Base-by-base conservation (phyloP, 257 asterid genomes). In the Rauvolfia tetraphylla region DNA sequence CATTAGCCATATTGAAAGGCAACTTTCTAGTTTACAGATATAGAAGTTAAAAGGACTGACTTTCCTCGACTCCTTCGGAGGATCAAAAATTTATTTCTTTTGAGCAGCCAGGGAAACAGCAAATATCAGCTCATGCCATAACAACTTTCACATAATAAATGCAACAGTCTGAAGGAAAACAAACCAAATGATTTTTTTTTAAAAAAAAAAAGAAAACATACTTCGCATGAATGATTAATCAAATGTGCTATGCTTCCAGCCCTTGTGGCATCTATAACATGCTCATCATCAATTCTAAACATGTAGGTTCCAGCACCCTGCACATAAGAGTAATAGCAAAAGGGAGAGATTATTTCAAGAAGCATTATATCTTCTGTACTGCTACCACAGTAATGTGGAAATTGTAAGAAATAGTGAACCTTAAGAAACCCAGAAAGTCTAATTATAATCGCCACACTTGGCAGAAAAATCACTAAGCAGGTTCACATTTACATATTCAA, bases 231-330 rank as follows among this genome's bases (percentile, higher is more conserved):
- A 86, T 95, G 99, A 84, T 95, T 95, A 75, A 95, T 93, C 91
- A 95, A 84, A 81, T 95, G 97, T 34, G 98, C 99, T 51, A 93
- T 95, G 86, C 99, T 90, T 79, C 99, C 99, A 0, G 97, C 97
- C 81, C 90, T 89, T 84, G 99, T 95, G 77, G 99, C 99, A 84
- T 95, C 99, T 75, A 93, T 86, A 39, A 95, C 99, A 75, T 92
- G 95, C 67, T 88, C 88, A 78, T 93, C 98, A 82, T 91, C 96
- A 76, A 95, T 86, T 68, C 98, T 88, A 69, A 95, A 95, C 99
- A 95, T 93, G 84, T 95, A 95, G 42, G 99, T 95, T 80, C 99
- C 99, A 84, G 99, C 99, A 77, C 99, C 99, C 99, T 95, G 92
- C 80, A 73, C 4, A 68, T 31, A 76, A 33, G 31, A 58, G 78